A percentile compares a stretch with the other conserved stretches of the same genome.
These are phyloP conservation scores for Cyanidiococcus yangmingshanensis DNA, from an alignment of 23 red algal species.

Conservation along the genomic window DNA sequence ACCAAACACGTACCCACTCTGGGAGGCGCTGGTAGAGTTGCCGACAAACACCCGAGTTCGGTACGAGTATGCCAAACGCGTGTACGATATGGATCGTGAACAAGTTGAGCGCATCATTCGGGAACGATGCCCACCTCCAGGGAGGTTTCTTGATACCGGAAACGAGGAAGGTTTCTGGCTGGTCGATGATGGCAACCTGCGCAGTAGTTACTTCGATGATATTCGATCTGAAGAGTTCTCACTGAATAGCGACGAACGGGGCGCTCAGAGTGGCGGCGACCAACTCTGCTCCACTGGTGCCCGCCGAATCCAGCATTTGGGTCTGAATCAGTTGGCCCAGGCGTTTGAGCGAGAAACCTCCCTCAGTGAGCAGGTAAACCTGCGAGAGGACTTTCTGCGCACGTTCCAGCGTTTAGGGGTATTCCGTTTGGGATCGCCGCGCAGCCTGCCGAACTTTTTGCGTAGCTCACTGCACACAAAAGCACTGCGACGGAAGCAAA, in stretches of 20 bases:
- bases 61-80: slow-evolving; percentile 6
- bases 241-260: background rate
- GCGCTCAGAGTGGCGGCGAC: background rate
- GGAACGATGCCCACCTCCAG: background rate
- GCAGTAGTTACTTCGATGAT: background rate
- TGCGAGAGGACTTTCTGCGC: slow-evolving; percentile 19
- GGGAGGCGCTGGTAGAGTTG: slow-evolving; percentile 8
- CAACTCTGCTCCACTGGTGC: background rate
- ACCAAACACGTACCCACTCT: slow-evolving; percentile 4
- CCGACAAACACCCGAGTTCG: background rate
- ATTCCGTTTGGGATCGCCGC: background rate
- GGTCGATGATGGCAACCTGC: background rate
- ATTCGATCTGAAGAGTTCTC: background rate
- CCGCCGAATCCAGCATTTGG: background rate
- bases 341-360: background rate
- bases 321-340: background rate
- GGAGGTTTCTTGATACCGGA: background rate
- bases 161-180: background rate
- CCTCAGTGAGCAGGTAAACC: background rate
- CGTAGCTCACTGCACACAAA: background rate
- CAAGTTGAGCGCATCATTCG: background rate
- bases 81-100: slow-evolving; percentile 16
- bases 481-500: background rate
- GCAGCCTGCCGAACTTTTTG: background rate
- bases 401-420: background rate